Evolutionary conservation across 768 basidiomycete genomes (phyloP), one percentile per base, ranked within the genome.

Genomic region (Kwoniella sp.): DNA sequence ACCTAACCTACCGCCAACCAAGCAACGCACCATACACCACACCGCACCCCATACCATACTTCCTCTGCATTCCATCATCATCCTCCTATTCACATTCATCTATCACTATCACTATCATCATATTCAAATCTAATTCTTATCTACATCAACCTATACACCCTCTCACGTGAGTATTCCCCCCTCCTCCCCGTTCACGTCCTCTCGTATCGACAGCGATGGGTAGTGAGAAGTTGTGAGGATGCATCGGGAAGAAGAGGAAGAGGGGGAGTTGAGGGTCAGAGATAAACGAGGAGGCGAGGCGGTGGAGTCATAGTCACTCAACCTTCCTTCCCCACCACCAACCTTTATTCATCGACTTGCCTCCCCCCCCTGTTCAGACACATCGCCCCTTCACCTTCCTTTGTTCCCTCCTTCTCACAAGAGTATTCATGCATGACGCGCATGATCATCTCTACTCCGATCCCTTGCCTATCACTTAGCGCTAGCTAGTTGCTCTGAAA

Each of bases 21-120:
- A n/a, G 33, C 58, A 36, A 27, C 58, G 30, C 62, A 63, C 25
- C 65, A 53, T 48, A 25, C 58, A 48, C 65, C 26, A 27, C 33
- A 57, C 58, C 50, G 44, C 36, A 44, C 25, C 52, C 27, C 29
- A 36, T 44, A 40, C 55, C 55, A 55, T 22, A 57, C 53, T 65
- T 62, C 61, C 58, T 63, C 64, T 53, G 33, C 59, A 63, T 60
- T 62, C 60, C 49, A 64, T 63, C 47, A 64, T 60, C 47, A 40
- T 22, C 61, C 47, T 52, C 26, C n/a, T 21, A 17, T 48, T 55
- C 27, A 55, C 40, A 47, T 52, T 44, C 44, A 44, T 44, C 7
- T 15, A 44, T 44, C 40, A 26, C 33, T 33, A 37, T 61, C 26
- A 55, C 54, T 33, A 55, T 50, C 40, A 51, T n/a, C 27, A 22